Evolutionary conservation across 805 yeast species (phyloP).

Genomic region (Cyberlindnera euphorbiae): DNA sequence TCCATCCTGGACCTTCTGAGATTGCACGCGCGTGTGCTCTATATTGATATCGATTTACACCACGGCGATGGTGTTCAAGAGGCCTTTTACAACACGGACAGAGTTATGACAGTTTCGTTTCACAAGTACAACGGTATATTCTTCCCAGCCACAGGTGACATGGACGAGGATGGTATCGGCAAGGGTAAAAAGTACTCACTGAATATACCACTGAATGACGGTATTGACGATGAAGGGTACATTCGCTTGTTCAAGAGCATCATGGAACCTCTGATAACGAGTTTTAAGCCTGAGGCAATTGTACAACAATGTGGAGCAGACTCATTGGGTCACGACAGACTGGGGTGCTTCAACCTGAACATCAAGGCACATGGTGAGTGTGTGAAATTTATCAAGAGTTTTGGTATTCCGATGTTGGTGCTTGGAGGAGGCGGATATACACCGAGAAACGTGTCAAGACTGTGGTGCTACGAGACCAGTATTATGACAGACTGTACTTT

Average conservation of each 20-base stretch:
- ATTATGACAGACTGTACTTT: constrained; percentile 64
- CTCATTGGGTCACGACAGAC: constrained; percentile 85
- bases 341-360: constrained; percentile 90
- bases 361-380: constrained; percentile 95
- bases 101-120: constrained; percentile 95
- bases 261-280: constrained; percentile 83
- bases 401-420: constrained; percentile 86
- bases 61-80: constrained; percentile 99
- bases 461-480: constrained; percentile 95
- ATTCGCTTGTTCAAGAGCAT: constrained; percentile 72
- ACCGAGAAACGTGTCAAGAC: constrained; percentile 87
- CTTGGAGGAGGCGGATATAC: constrained; percentile 99
- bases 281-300: constrained; percentile 89
- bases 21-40: constrained; percentile 87
- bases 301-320: constrained; percentile 98
- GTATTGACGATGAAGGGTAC: constrained; percentile 90
- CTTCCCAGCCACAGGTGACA: constrained; percentile 95
- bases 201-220: constrained; percentile 91
- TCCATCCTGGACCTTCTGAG: constrained; percentile 80
- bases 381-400: constrained; percentile 81
- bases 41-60: constrained; percentile 91
- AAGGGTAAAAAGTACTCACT: constrained; percentile 84
- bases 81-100: constrained; percentile 89
- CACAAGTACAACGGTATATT: constrained; percentile 92
- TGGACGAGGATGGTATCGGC: constrained; percentile 85